Evolutionary conservation across 805 yeast genomes (phyloP).

Genomic region (Candida piceae): DNA sequence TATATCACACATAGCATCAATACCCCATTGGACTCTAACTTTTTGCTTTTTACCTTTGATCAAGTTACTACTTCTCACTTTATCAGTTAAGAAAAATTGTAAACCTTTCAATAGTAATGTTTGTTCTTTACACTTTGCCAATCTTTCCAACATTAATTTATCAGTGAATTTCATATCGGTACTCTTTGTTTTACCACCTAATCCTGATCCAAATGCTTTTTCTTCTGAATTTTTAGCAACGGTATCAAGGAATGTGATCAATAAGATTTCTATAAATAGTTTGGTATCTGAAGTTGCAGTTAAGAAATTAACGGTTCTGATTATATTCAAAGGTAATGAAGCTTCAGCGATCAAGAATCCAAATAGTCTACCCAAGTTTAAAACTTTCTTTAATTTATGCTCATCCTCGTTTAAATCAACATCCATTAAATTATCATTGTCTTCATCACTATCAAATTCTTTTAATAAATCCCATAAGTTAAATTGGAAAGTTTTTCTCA

Average conservation of each 20-base stretch:
- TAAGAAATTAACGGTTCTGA: conserved; percentile 70
- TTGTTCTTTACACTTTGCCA: conserved; percentile 53
- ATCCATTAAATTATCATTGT: conserved; percentile 17
- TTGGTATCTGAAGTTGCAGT: conserved; percentile 56
- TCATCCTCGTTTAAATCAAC: conserved; percentile 50
- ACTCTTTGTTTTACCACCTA: conserved; percentile 21
- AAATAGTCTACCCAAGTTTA: conserved; percentile 76
- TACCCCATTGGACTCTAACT: conserved; percentile 64
- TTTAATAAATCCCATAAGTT: conserved; percentile 81
- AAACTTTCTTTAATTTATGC: conserved; percentile 48
- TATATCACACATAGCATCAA: conserved; percentile 47
- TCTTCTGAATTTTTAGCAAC: conserved; percentile 59
- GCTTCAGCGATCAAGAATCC: conserved; percentile 74
- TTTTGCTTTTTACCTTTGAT: conserved; percentile 50
- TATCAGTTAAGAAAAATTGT: conserved; percentile 51
- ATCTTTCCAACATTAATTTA: conserved; percentile 29
- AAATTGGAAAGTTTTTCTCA: conserved; percentile 84
- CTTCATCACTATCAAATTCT: conserved; percentile 55
- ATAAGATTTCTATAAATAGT: conserved; percentile 66
- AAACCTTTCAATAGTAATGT: conserved; percentile 58
- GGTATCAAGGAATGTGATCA: conserved; percentile 62
- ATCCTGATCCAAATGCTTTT: conserved; percentile 40
- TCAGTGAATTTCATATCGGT: conserved; percentile 31
- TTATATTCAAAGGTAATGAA: conserved; percentile 63
- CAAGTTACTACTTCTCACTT: conserved; percentile 41